Percentiles rank a stretch among this genome's conserved stretches.
Evolutionary conservation across 108 stramenopile species (phyloP).

Genomic region (Cyclotella kingstonii): DNA sequence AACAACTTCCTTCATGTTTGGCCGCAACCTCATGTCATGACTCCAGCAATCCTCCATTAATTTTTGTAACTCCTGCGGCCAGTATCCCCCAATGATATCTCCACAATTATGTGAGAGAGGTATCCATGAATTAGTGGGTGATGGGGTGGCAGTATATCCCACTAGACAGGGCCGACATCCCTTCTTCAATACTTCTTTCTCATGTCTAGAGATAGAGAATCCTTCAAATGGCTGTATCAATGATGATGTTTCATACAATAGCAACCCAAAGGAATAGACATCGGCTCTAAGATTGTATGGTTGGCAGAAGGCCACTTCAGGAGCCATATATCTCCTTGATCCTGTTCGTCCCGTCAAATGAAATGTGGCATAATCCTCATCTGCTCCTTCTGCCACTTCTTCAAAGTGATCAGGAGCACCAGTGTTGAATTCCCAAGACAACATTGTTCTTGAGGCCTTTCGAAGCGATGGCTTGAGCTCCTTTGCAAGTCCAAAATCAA

Average conservation of each 20-base stretch:
- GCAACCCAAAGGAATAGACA: constrained; percentile 71
- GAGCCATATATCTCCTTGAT: constrained; percentile 49
- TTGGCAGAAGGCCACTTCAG: constrained; percentile 57
- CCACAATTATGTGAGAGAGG: background rate
- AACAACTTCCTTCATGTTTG: constrained; percentile 18
- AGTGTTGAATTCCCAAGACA: background rate
- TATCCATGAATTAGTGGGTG: background rate
- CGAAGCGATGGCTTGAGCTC: constrained; percentile 42
- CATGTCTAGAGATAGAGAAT: constrained; percentile 11
- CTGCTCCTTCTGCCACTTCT: too few relatives aligned
- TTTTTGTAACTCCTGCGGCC: constrained; percentile 20
- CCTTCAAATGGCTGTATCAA: constrained; percentile 47
- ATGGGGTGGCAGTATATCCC: constrained; percentile 8
- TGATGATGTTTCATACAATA: constrained; percentile 71
- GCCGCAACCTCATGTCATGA: constrained; percentile 22
- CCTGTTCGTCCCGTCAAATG: constrained; percentile 50
- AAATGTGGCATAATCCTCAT: constrained; percentile 15
- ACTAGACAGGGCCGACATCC: constrained; percentile 24
- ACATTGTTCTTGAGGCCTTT: constrained; percentile 13
- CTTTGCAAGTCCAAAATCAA: constrained; percentile 75
- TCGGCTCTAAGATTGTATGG: constrained; percentile 73
- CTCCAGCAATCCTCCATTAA: constrained; percentile 34
- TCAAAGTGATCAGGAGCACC: background rate
- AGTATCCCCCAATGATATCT: constrained; percentile 2
- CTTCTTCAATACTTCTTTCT: constrained; percentile 35